Conservation (phyloP, 192 early-diverging fungal genomes). For the Podila clonocystis region DNA sequence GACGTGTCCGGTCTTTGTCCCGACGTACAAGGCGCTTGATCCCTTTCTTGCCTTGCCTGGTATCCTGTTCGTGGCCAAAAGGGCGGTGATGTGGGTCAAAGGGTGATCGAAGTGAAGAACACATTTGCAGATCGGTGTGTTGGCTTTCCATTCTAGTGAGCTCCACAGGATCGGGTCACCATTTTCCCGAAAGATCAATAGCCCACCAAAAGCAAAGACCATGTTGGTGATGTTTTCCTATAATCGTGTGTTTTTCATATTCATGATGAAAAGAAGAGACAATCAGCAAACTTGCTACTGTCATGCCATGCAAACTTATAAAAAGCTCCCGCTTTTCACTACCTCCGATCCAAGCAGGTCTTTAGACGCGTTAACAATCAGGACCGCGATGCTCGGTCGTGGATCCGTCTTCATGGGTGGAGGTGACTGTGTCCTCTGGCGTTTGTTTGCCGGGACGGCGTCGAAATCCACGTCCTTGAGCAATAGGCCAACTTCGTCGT, state of each 20-base stretch:
- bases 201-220: not conserved
- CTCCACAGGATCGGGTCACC: not conserved
- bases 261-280: too few relatives aligned
- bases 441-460: not conserved
- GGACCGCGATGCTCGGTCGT: too few relatives aligned
- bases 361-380: too few relatives aligned
- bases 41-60: not conserved
- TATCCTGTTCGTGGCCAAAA: not conserved
- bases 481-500: not conserved
- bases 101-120: not conserved
- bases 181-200: not conserved
- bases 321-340: too few relatives aligned
- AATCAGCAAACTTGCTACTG: too few relatives aligned
- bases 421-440: not conserved
- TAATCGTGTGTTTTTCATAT: not conserved
- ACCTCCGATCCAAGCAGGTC: too few relatives aligned
- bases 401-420: too few relatives aligned
- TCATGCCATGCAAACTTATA: too few relatives aligned
- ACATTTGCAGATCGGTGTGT: not conserved
- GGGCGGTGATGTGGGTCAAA: not conserved
- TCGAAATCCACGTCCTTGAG: not conserved
- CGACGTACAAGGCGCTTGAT: too few relatives aligned
- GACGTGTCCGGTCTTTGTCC: too few relatives aligned
- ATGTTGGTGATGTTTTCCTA: not conserved
- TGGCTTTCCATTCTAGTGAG: not conserved